phyloP scores from a whole-genome alignment of 129 eudicot genomes.

The Saposhnikovia divaricata region DNA sequence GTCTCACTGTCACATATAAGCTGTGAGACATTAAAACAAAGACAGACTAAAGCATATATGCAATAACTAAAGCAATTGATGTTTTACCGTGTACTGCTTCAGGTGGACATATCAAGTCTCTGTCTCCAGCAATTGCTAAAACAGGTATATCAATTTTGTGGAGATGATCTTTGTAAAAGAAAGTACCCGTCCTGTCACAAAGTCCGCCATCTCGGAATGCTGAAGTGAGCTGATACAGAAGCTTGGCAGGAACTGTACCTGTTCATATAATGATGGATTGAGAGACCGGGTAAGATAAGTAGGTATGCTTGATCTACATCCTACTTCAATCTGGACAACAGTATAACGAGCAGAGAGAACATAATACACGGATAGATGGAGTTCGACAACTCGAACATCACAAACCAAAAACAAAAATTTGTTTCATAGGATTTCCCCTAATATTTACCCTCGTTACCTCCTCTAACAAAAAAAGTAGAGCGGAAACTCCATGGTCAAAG shows the following conservation, averaged over 20 bases:
- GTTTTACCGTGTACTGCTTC: constrained; percentile 71
- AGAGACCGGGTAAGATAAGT: background rate
- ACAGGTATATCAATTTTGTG: constrained; percentile 50
- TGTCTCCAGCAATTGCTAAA: constrained; percentile 72
- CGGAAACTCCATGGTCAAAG: background rate
- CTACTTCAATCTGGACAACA: background rate
- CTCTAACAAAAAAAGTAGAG: background rate
- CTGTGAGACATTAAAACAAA: background rate
- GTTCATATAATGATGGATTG: constrained; percentile 12
- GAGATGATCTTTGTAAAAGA: constrained; percentile 62
- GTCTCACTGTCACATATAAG: background rate
- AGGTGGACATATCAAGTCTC: constrained; percentile 70
- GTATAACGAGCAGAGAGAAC: background rate
- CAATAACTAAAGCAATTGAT: constrained; percentile 9
- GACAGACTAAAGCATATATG: background rate
- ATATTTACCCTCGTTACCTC: background rate
- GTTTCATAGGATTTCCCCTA: background rate
- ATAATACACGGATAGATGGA: background rate
- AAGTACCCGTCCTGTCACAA: constrained; percentile 52
- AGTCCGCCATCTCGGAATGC: constrained; percentile 61
- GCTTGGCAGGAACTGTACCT: constrained; percentile 73
- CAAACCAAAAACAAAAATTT: background rate
- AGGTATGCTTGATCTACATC: background rate
- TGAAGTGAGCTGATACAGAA: constrained; percentile 66
- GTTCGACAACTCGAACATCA: background rate